phyloP scores from a whole-genome alignment of 257 asterid genomes.

The Ballota nigra region DNA sequence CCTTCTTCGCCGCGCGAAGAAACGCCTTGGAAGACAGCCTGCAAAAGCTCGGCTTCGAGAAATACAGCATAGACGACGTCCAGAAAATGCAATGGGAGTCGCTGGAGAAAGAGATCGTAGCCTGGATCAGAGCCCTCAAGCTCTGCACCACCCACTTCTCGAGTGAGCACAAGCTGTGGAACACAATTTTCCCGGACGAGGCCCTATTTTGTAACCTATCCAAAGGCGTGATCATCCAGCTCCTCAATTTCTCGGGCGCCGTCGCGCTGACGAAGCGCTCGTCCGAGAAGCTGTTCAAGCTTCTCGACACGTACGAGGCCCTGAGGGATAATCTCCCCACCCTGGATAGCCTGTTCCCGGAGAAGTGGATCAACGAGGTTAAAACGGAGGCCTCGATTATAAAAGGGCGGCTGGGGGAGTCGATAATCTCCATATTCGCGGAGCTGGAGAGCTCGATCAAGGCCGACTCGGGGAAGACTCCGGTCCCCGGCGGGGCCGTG shows the following conservation, averaged over 20 bases:
- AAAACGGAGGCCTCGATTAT: conserved; percentile 49
- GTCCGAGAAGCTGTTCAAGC: conserved; percentile 77
- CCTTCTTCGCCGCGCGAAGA: conserved; percentile 52
- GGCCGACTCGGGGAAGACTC: conserved; percentile 58
- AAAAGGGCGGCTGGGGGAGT: conserved; percentile 59
- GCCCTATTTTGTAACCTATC: conserved; percentile 41
- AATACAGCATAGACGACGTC: conserved; percentile 77
- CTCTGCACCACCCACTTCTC: conserved; percentile 38
- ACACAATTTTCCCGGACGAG: conserved; percentile 39
- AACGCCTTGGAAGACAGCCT: conserved; percentile 56
- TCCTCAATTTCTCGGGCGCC: conserved; percentile 66
- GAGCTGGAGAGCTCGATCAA: conserved; percentile 76
- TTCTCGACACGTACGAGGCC: conserved; percentile 70
- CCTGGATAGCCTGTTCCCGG: conserved; percentile 32
- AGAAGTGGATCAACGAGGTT: conserved; percentile 29
- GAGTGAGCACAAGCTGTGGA: conserved; percentile 47
- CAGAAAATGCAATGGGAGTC: conserved; percentile 77
- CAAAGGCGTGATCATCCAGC: conserved; percentile 39
- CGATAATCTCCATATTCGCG: conserved; percentile 46
- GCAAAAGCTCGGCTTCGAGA: conserved; percentile 57
- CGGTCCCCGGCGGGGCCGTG: conserved; percentile 87
- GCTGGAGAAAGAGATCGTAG: conserved; percentile 59
- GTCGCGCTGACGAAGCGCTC: conserved; percentile 67
- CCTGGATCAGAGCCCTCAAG: conserved; percentile 60
- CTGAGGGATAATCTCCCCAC: conserved; percentile 45